Conservation (phyloP, 2,329 filamentous ascomycete species). For the Pseudogymnoascus sp. region DNA sequence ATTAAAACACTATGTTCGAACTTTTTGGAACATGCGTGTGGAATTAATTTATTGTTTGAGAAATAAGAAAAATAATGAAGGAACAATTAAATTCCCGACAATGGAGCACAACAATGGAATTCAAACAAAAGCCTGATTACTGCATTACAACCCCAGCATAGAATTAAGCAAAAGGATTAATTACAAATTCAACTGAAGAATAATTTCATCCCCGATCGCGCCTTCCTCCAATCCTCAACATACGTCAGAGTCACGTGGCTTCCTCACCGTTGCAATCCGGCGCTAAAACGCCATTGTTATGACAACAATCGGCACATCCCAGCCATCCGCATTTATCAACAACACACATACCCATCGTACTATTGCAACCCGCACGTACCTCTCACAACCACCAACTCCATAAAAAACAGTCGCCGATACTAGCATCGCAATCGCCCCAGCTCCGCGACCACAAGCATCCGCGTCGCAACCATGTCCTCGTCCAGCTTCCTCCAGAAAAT, state of each 20-base stretch:
- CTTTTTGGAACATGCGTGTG: background rate
- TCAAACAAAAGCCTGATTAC: background rate
- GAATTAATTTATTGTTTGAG: background rate
- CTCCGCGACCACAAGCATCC: slow-evolving; percentile 37
- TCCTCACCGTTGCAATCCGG: background rate
- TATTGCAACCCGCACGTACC: slow-evolving; percentile 8
- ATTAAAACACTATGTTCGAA: background rate
- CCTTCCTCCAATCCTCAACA: background rate
- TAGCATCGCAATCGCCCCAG: slow-evolving; percentile 34
- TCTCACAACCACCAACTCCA: slow-evolving; percentile 25
- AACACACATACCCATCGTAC: slow-evolving; percentile 9
- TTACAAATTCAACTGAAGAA: background rate
- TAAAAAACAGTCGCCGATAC: slow-evolving; percentile 15
- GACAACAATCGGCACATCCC: slow-evolving; percentile 8
- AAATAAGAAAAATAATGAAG: background rate
- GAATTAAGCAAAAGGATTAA: background rate
- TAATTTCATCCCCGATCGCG: background rate
- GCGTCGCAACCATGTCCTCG: slow-evolving; percentile 49
- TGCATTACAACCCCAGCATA: background rate
- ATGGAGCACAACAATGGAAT: background rate
- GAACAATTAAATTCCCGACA: background rate
- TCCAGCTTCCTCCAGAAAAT: slow-evolving; percentile 72
- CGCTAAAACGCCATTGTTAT: slow-evolving; percentile 10
- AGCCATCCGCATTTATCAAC: slow-evolving; percentile 9
- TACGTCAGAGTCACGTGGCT: slow-evolving; percentile 1